A percentile compares a stretch with the other conserved stretches of the same genome.
phyloP scores from a whole-genome alignment of 2,329 filamentous ascomycete genomes.

The Rhinocladiella mackenziei region DNA sequence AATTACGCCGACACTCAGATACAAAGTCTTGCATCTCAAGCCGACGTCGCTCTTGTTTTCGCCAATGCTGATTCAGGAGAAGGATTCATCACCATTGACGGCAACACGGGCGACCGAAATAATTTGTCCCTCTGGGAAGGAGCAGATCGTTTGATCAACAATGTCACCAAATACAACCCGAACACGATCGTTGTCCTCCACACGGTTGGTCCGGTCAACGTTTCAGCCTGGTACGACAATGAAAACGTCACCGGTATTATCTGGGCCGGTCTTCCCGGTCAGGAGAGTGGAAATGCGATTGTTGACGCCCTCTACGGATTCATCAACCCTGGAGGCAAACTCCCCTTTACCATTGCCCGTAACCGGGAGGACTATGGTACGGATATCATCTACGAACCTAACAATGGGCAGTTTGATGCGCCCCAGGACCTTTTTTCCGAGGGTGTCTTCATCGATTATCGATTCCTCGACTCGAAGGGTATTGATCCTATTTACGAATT shows the following conservation, averaged over 20 bases:
- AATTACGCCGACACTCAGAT: slow-evolving; percentile 55
- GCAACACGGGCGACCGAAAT: slow-evolving; percentile 81
- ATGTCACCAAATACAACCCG: slow-evolving; percentile 70
- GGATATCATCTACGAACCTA: slow-evolving; percentile 55
- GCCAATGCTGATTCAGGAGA: slow-evolving; percentile 85
- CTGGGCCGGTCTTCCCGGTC: slow-evolving; percentile 70
- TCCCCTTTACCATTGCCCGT: slow-evolving; percentile 58
- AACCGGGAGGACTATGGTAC: slow-evolving; percentile 53
- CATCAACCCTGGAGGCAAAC: slow-evolving; percentile 59
- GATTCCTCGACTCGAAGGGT: slow-evolving; percentile 51
- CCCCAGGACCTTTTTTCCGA: slow-evolving; percentile 58
- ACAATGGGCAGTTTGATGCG: slow-evolving; percentile 50
- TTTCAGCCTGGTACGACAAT: slow-evolving; percentile 59
- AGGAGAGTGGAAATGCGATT: slow-evolving; percentile 71
- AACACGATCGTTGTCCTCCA: slow-evolving; percentile 94
- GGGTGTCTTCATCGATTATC: slow-evolving; percentile 58
- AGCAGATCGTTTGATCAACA: slow-evolving; percentile 76
- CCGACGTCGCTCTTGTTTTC: slow-evolving; percentile 69
- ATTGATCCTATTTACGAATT: slow-evolving; percentile 60
- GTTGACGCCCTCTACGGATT: slow-evolving; percentile 69
- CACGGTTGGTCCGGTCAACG: slow-evolving; percentile 72
- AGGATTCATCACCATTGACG: slow-evolving; percentile 77
- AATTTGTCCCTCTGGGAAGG: slow-evolving; percentile 87
- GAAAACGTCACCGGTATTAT: slow-evolving; percentile 71
- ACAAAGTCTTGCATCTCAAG: slow-evolving; percentile 47